Evolutionary conservation across 352 stramenopile species (phyloP), one percentile per base, ranked within the genome.

Genomic region (Aphanomyces cochlioides): DNA sequence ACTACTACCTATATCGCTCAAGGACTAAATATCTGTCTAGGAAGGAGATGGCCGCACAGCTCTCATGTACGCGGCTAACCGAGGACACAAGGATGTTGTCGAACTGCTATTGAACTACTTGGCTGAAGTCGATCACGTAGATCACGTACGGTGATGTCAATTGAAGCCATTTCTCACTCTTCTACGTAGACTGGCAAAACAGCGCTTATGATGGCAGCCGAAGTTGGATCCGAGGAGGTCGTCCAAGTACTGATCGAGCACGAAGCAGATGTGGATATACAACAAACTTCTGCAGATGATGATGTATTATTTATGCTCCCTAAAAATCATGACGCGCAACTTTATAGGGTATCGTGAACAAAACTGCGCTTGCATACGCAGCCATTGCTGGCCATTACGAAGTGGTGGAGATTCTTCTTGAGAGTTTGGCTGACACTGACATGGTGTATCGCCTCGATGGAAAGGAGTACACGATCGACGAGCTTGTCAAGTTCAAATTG

Each of bases 51-150:
- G 63, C 39, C 37, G 43, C n/a, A 69, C 40, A 8, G 63, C 63
- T 34, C 63, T 69, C 50, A 69, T 69, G 63, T 58, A 58, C 3
- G 63, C 63, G 5, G 39, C 63, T 15, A 47, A 6, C 5, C n/a
- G 63, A 19, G 63, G 63, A 17, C 50, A 69, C 38, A 12, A 58
- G 4, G 38, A 65, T 7, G 47, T 69, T 19, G 63, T 69, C 3
- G 50, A 19, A 4, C 54, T 60, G 28, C 38, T 69, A 5, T 39
- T 69, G 3, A 47, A 63, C 15, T 65, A n/a, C 50, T 47, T 47
- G 19, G 57, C 38, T 36, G 57, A 65, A 28, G 34, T 47, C 21
- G 34, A 65, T 40, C 50, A 58, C 50, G 50, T 58, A 1, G 50
- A 58, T 19, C 50, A 36, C 13, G 50, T 58, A 58, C 21, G 21